Percentiles rank a stretch among this genome's conserved stretches.
These are phyloP conservation scores for Emergomyces orientalis DNA, from an alignment of 2,329 filamentous ascomycete genomes.

Conservation along the genomic window DNA sequence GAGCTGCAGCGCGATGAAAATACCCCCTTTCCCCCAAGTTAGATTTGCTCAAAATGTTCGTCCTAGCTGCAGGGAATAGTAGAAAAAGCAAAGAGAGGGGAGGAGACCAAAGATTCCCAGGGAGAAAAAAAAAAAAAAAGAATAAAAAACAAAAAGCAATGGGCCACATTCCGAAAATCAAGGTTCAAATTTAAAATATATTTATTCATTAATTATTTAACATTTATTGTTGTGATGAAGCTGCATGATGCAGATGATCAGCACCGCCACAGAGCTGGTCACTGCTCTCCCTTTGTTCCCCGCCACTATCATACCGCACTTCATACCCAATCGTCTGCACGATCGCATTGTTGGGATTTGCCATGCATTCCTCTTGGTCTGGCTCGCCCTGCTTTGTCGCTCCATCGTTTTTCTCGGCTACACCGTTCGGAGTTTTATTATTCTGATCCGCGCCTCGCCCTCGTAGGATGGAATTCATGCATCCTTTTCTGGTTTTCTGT, in stretches of 20 bases:
- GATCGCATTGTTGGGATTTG: conserved; percentile 19
- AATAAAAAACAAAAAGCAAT: not conserved
- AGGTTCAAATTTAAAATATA: not conserved
- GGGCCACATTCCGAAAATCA: not conserved
- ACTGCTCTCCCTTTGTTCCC: conserved; percentile 4
- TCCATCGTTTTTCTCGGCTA: conserved; percentile 2
- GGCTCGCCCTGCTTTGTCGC: conserved; percentile 1
- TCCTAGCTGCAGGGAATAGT: too few species aligned
- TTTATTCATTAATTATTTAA: not conserved
- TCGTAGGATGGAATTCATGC: conserved; percentile 2
- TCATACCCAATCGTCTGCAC: conserved; percentile 20
- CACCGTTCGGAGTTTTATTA: not conserved
- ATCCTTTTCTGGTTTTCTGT: not conserved
- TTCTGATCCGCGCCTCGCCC: not conserved
- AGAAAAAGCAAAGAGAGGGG: too few species aligned
- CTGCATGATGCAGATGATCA: conserved; percentile 3
- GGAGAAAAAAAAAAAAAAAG: not conserved
- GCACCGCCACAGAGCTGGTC: not conserved
- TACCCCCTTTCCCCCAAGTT: not conserved
- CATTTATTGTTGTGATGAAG: not conserved
- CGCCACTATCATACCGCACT: conserved; percentile 18
- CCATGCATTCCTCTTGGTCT: conserved; percentile 13
- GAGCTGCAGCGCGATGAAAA: not conserved
- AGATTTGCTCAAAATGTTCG: not conserved
- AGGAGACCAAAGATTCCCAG: not conserved